Evolutionary conservation across 2,329 filamentous ascomycete genomes (phyloP), one percentile per base, ranked within the genome.

Genomic region (Annulohypoxylon truncatum): DNA sequence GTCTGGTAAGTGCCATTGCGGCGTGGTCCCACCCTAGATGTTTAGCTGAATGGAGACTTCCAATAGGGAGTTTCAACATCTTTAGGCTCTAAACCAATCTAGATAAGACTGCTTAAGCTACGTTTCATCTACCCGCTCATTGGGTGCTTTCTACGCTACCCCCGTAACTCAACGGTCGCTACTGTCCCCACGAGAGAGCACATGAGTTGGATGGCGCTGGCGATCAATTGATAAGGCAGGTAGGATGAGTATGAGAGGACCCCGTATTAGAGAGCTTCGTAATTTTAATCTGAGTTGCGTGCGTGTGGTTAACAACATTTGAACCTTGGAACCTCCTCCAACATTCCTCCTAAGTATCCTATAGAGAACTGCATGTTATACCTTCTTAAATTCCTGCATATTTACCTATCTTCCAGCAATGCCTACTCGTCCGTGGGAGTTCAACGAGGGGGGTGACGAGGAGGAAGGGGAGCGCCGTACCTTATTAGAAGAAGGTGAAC

Each of bases 401-500:
- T 47, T 13, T 22, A 24, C 13, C 13, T 22, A 28, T 15, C 4
- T n/a, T 35, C 20, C 4, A 12, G 40, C n/a, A 26, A 64, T 66
- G 59, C 53, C 68, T 38, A 52, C n/a, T n/a, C n/a, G 44, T 28
- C 61, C 64, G 38, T 63, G 58, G 66, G 51, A 62, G 7, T 54
- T 63, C 7, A 53, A 59, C 8, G 63, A 65, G n/a, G 51, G 46
- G 33, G 50, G 51, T n/a, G 26, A 29, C 8, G 50, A 64, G 33
- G 29, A 40, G 20, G 67, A 72, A 6, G 73, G 76, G 42, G 78
- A 82, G 61, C 77, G 79, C 20, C 79, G 81, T 53, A 78, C 80
- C 26, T 78, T 89, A 24, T 79, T 86, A 31, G 81, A 81, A 48
- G 78, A 81, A 18, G 79, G 85, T 61, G 79, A 83, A 66, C 77